Conservation (phyloP, 139 green algal species). For the Raphidocelis subcapitata region DNA sequence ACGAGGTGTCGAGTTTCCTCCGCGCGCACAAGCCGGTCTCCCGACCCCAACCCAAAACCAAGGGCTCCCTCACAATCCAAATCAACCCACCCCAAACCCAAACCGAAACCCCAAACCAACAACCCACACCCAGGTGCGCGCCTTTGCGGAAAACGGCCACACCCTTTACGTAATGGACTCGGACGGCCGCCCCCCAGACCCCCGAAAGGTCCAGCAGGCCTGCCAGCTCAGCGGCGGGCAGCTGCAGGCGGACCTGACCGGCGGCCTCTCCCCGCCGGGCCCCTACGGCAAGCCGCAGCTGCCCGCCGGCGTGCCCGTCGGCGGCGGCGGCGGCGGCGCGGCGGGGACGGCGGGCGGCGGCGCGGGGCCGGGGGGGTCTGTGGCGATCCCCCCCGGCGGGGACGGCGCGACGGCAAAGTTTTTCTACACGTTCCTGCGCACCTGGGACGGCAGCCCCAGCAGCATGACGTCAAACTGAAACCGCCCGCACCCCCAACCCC, state of each 20-base stretch:
- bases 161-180: slow-evolving; percentile 34
- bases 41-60: not conserved
- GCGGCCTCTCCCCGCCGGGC: slow-evolving; percentile 8
- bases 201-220: slow-evolving; percentile 23
- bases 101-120: not conserved
- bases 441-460: slow-evolving; percentile 30
- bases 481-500: no score
- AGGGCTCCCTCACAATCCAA: not conserved
- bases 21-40: no score
- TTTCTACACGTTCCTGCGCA: slow-evolving; percentile 25
- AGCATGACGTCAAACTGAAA: slow-evolving; percentile 13
- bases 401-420: slow-evolving; percentile 17
- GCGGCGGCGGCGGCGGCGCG: not conserved
- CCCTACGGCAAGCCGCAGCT: no score
- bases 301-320: not conserved
- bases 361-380: not conserved
- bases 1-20: no score
- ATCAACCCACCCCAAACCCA: not conserved
- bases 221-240: slow-evolving; percentile 15
- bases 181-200: slow-evolving; percentile 23
- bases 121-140: slow-evolving; percentile 7
- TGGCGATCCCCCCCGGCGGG: not conserved
- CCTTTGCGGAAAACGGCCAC: slow-evolving; percentile 28
- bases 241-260: not conserved
- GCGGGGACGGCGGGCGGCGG: not conserved